Evolutionary conservation across 176 grass and related monocot genomes (phyloP).

Genomic region (Musa troglodytarum): DNA sequence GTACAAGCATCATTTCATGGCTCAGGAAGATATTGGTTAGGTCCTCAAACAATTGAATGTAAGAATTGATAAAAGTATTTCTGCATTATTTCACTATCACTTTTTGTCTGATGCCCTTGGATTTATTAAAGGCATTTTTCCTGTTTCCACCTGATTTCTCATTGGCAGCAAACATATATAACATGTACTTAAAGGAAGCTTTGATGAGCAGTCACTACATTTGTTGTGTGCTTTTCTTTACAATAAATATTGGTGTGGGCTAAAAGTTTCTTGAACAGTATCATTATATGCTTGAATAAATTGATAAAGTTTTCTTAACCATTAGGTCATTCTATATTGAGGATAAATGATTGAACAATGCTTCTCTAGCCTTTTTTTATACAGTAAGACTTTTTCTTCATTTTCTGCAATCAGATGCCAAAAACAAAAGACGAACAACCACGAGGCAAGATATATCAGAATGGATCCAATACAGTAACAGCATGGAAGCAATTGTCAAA

Average conservation of each 20-base stretch:
- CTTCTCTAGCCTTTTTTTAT: not conserved
- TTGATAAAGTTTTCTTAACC: not conserved
- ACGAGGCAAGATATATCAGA: slow-evolving; percentile 70
- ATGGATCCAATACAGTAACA: slow-evolving; percentile 63
- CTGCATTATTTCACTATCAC: too few relatives aligned
- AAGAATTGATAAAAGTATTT: too few relatives aligned
- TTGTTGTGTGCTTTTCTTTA: too few relatives aligned
- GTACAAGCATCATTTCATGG: too few relatives aligned
- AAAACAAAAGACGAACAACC: slow-evolving; percentile 55
- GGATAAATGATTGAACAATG: not conserved
- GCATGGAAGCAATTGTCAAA: slow-evolving; percentile 51
- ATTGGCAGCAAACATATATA: not conserved
- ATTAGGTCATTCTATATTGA: not conserved
- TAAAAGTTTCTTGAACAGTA: not conserved
- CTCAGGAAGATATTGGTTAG: too few relatives aligned
- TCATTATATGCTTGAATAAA: not conserved
- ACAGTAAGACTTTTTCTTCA: not conserved
- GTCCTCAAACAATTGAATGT: too few relatives aligned
- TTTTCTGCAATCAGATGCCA: slow-evolving; percentile 54
- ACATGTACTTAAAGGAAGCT: too few relatives aligned
- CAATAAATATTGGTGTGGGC: too few relatives aligned
- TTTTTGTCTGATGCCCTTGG: not conserved
- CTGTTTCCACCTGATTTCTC: not conserved
- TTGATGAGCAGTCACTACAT: too few relatives aligned
- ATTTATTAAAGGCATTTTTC: not conserved